Conservation (phyloP, 2,329 filamentous ascomycete genomes). For the Simplicillium aogashimaense region DNA sequence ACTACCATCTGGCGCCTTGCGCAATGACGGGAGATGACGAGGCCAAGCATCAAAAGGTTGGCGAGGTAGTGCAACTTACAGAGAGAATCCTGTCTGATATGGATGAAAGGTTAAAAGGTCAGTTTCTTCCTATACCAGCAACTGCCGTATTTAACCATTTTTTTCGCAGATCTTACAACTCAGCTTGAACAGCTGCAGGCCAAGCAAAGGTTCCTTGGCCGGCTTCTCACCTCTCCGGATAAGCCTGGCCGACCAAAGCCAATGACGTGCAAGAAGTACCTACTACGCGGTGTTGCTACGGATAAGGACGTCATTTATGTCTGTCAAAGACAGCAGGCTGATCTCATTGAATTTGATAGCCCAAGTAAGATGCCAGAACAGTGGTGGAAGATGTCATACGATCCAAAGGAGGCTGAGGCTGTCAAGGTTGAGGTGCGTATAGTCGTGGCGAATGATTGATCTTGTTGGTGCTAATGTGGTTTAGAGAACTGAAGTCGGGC, state of each 20-base stretch:
- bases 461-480: slow-evolving; percentile 9
- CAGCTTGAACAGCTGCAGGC: slow-evolving; percentile 20
- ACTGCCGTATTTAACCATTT: slow-evolving; percentile 11
- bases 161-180: slow-evolving; percentile 15
- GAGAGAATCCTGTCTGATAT: slow-evolving; percentile 23
- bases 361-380: slow-evolving; percentile 27
- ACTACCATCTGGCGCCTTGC: slow-evolving; percentile 28
- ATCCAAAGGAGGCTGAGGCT: slow-evolving; percentile 22
- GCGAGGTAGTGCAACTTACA: slow-evolving; percentile 22
- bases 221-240: slow-evolving; percentile 27
- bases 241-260: slow-evolving; percentile 24
- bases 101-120: slow-evolving; percentile 23
- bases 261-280: slow-evolving; percentile 34
- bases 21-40: slow-evolving; percentile 22
- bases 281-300: slow-evolving; percentile 41
- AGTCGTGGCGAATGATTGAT: neutral
- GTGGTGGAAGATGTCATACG: slow-evolving; percentile 46
- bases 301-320: slow-evolving; percentile 38
- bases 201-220: slow-evolving; percentile 27
- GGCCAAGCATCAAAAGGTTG: slow-evolving; percentile 16
- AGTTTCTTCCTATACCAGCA: too few species aligned
- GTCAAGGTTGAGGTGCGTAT: slow-evolving; percentile 36
- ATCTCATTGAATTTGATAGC: slow-evolving; percentile 31
- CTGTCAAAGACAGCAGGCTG: slow-evolving; percentile 30
- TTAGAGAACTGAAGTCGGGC: slow-evolving; percentile 37